Percentiles rank a stretch among this genome's conserved stretches.
Evolutionary conservation across 352 stramenopile species (phyloP).

Genomic region (Phytophthora pluvialis): DNA sequence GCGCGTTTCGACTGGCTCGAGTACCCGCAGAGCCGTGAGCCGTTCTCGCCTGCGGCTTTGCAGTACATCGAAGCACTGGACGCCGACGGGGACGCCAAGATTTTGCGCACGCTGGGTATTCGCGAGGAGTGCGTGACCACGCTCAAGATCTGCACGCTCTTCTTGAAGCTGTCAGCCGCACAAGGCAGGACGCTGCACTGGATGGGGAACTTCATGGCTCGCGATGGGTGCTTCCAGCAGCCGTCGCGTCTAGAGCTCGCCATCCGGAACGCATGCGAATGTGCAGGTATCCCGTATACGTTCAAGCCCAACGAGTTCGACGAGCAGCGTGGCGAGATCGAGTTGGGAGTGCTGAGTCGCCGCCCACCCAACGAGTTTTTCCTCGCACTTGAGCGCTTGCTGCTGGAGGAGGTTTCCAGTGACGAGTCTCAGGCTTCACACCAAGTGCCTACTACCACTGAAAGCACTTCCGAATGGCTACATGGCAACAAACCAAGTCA

Average conservation of each 20-base stretch:
- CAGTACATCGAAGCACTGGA: constrained; percentile 67
- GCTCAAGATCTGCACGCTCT: constrained; percentile 77
- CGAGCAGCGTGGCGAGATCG: constrained; percentile 64
- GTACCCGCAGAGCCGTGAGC: constrained; percentile 72
- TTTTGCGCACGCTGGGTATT: constrained; percentile 64
- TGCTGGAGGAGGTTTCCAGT: constrained; percentile 34
- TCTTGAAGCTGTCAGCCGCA: constrained; percentile 64
- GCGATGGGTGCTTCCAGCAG: constrained; percentile 69
- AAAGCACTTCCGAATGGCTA: constrained; percentile 15
- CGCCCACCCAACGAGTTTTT: constrained; percentile 73
- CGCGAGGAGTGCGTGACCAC: constrained; percentile 77
- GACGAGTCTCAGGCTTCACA: constrained; percentile 18
- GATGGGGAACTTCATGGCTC: constrained; percentile 78
- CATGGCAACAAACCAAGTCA: constrained; percentile 12
- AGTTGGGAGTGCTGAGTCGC: constrained; percentile 64
- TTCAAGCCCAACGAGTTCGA: constrained; percentile 66
- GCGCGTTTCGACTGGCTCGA: constrained; percentile 85
- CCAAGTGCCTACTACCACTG: constrained; percentile 4
- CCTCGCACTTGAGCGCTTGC: constrained; percentile 48
- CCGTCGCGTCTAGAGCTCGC: constrained; percentile 62
- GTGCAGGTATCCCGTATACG: constrained; percentile 51
- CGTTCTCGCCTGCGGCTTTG: constrained; percentile 51
- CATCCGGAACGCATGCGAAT: constrained; percentile 53
- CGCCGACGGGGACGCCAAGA: constrained; percentile 50
- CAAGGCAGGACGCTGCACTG: constrained; percentile 60